Evolutionary conservation across 2,329 filamentous ascomycete species (phyloP).

Genomic region (Penicillium thymicola): DNA sequence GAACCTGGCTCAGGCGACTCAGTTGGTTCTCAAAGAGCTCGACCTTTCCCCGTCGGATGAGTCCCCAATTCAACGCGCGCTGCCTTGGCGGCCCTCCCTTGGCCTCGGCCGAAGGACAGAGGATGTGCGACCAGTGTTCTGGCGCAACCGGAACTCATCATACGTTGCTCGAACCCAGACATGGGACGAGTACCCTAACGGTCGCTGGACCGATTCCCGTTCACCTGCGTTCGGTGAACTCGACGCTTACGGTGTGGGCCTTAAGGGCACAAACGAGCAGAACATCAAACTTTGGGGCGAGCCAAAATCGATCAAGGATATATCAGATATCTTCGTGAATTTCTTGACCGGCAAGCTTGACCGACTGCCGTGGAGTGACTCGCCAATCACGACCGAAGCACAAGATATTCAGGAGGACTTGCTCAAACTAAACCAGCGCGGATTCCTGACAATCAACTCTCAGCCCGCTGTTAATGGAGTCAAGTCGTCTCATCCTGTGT

Average conservation of each 20-base stretch:
- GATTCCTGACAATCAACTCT: slow-evolving; percentile 93
- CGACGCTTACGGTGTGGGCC: slow-evolving; percentile 87
- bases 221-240: slow-evolving; percentile 95
- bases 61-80: slow-evolving; percentile 77
- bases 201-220: slow-evolving; percentile 94
- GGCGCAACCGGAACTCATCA: slow-evolving; percentile 94
- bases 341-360: slow-evolving; percentile 81
- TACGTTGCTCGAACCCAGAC: slow-evolving; percentile 95
- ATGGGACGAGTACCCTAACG: slow-evolving; percentile 99
- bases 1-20: slow-evolving; percentile 93
- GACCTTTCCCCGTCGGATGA: slow-evolving; percentile 73
- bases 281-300: slow-evolving; percentile 95
- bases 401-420: slow-evolving; percentile 73
- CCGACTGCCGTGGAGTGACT: slow-evolving; percentile 89
- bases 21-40: slow-evolving; percentile 90
- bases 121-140: slow-evolving; percentile 97
- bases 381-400: slow-evolving; percentile 78
- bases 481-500: slow-evolving; percentile 79
- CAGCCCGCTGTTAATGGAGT: slow-evolving; percentile 91
- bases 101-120: slow-evolving; percentile 84
- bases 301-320: slow-evolving; percentile 73
- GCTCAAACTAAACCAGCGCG: slow-evolving; percentile 76
- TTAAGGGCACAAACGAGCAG: slow-evolving; percentile 92
- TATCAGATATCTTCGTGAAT: slow-evolving; percentile 77
- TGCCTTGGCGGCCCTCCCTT: slow-evolving; percentile 95